Evolutionary conservation across 164 flowering plant genomes (phyloP).

Genomic region (Magnolia kwangsiensis): DNA sequence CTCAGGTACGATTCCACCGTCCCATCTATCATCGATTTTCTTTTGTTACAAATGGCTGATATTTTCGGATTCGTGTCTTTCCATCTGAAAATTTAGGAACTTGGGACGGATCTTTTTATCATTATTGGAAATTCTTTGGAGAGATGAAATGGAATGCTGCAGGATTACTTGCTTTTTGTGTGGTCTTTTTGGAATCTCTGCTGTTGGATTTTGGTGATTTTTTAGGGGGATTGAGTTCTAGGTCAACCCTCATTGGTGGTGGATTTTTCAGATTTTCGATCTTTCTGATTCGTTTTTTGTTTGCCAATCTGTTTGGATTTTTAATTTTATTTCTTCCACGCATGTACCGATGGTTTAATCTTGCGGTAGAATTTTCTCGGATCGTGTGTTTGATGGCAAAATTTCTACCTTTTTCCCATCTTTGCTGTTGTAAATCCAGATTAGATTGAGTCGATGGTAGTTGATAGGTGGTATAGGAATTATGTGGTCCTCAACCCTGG

Average conservation of each 20-base stretch:
- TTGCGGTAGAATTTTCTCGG: not conserved
- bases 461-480: not conserved
- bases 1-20: not conserved
- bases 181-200: not conserved
- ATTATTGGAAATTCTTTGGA: not conserved
- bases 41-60: not conserved
- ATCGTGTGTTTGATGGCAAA: not conserved
- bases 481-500: not conserved
- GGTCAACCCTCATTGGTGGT: not conserved
- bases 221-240: not conserved
- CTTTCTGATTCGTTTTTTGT: not conserved
- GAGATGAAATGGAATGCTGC: not conserved
- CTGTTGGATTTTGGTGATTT: not conserved
- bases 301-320: not conserved
- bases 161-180: not conserved
- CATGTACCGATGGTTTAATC: not conserved
- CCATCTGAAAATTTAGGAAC: not conserved
- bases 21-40: not conserved
- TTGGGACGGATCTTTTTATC: not conserved
- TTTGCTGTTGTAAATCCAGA: not conserved
- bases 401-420: not conserved
- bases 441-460: not conserved
- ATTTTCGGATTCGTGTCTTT: not conserved
- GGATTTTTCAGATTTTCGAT: not conserved
- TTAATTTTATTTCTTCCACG: not conserved